Evolutionary conservation across 2,329 filamentous ascomycete species (phyloP).

Genomic region (Zymoseptoria ardabiliae): DNA sequence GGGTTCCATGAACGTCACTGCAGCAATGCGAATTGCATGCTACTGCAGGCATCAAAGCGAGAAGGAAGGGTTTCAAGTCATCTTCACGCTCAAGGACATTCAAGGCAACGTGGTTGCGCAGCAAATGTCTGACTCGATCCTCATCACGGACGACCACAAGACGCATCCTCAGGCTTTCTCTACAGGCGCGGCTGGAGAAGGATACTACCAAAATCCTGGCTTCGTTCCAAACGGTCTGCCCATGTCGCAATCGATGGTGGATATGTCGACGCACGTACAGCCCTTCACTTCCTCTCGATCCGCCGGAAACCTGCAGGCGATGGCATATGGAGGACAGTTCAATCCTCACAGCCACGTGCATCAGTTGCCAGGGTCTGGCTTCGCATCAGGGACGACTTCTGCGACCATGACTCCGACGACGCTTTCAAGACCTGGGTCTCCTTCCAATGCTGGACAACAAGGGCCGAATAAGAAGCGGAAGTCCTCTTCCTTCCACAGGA

Average conservation of each 20-base stretch:
- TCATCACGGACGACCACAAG: slow-evolving; percentile 98
- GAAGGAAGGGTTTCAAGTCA: slow-evolving; percentile 85
- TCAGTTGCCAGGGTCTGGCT: slow-evolving; percentile 25
- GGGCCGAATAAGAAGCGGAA: slow-evolving; percentile 79
- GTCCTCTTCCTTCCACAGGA: slow-evolving; percentile 41
- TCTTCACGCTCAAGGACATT: slow-evolving; percentile 87
- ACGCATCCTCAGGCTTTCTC: slow-evolving; percentile 49
- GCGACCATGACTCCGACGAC: slow-evolving; percentile 51
- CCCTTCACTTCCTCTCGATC: slow-evolving; percentile 54
- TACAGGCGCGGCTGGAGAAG: slow-evolving; percentile 19
- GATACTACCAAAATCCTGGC: slow-evolving; percentile 21
- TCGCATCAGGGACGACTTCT: slow-evolving; percentile 33
- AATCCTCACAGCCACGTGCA: slow-evolving; percentile 31
- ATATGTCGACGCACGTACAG: slow-evolving; percentile 31
- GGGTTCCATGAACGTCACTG: slow-evolving; percentile 68
- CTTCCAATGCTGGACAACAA: slow-evolving; percentile 47
- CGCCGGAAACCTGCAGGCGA: slow-evolving; percentile 54
- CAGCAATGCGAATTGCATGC: slow-evolving; percentile 92
- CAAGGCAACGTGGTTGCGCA: slow-evolving; percentile 72
- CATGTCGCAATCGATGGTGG: slow-evolving; percentile 34
- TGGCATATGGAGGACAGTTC: slow-evolving; percentile 35
- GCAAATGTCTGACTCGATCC: slow-evolving; percentile 77
- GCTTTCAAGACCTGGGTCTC: slow-evolving; percentile 67
- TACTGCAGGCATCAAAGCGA: slow-evolving; percentile 94
- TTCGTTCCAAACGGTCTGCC: slow-evolving; percentile 24